Evolutionary conservation across 257 asterid genomes (phyloP).

Genomic region (Plantago ovata): DNA sequence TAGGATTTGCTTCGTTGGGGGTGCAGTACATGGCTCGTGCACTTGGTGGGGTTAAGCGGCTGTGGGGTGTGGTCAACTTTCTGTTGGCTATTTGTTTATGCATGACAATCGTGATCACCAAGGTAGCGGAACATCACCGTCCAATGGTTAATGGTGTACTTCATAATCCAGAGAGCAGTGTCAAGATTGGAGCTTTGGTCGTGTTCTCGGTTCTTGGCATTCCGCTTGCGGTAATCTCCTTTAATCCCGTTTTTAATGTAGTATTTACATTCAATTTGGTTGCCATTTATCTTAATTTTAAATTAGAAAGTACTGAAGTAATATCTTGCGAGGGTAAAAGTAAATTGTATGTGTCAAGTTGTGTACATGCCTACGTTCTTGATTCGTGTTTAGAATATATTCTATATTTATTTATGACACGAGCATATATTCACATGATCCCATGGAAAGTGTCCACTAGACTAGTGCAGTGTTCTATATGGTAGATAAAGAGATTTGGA

Average conservation of each 20-base stretch:
- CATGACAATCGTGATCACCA: constrained; percentile 61
- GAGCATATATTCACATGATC: constrained; percentile 10
- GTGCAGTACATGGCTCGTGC: constrained; percentile 48
- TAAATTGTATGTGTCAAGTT: background rate
- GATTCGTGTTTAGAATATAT: constrained; percentile 6
- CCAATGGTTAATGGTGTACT: constrained; percentile 7
- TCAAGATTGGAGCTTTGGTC: constrained; percentile 56
- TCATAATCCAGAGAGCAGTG: constrained; percentile 38
- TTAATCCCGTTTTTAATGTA: background rate
- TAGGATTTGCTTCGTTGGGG: constrained; percentile 59
- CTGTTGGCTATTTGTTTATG: constrained; percentile 65
- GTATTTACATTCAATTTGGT: background rate
- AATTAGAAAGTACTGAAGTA: no score
- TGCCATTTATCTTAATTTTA: background rate
- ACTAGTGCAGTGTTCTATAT: background rate
- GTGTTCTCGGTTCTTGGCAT: constrained; percentile 76
- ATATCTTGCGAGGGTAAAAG: no score
- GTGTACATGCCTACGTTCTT: background rate
- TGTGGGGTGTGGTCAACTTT: constrained; percentile 77
- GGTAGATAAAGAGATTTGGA: background rate
- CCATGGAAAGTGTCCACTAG: constrained; percentile 3
- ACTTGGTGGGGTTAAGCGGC: constrained; percentile 51
- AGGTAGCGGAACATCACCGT: constrained; percentile 49
- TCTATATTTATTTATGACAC: background rate
- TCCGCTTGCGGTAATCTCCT: constrained; percentile 63